Conservation (phyloP, 2,329 filamentous ascomycete species). For the Fusarium sp. region DNA sequence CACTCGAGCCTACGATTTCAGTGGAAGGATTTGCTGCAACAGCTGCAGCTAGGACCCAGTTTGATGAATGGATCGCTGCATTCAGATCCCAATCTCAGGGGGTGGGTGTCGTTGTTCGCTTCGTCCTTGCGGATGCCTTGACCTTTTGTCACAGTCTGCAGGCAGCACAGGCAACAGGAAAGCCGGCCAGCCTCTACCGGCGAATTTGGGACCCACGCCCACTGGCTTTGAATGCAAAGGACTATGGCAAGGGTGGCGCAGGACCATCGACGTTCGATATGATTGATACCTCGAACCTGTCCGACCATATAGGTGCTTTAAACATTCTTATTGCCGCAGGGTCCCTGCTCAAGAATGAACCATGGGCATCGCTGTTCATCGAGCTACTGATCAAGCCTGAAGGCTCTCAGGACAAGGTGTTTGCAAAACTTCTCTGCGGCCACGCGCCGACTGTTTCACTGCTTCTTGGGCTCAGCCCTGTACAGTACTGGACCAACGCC, state of each 20-base stretch:
- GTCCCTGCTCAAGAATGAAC: slow-evolving; percentile 56
- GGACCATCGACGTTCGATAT: slow-evolving; percentile 60
- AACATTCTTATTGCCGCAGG: slow-evolving; percentile 53
- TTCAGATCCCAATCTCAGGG: slow-evolving; percentile 47
- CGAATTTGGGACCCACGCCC: slow-evolving; percentile 51
- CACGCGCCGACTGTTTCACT: slow-evolving; percentile 57
- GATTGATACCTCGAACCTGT: slow-evolving; percentile 62
- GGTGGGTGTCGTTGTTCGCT: slow-evolving; percentile 53
- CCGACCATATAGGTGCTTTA: slow-evolving; percentile 52
- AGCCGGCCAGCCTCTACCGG: slow-evolving; percentile 54
- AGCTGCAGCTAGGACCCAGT: slow-evolving; percentile 55
- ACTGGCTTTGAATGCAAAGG: slow-evolving; percentile 53
- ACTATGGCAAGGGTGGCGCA: slow-evolving; percentile 49
- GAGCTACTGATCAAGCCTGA: slow-evolving; percentile 54
- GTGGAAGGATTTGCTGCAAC: slow-evolving; percentile 40
- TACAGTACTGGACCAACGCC: slow-evolving; percentile 61
- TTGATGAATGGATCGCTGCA: slow-evolving; percentile 56
- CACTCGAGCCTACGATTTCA: slow-evolving; percentile 44
- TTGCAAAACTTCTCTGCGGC: slow-evolving; percentile 57
- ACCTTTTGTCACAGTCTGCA: slow-evolving; percentile 63
- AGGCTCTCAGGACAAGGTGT: slow-evolving; percentile 39
- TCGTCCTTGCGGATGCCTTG: slow-evolving; percentile 59
- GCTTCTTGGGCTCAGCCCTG: slow-evolving; percentile 59
- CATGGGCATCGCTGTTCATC: slow-evolving; percentile 59
- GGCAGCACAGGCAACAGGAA: slow-evolving; percentile 44